Percentiles rank a stretch among this genome's conserved stretches.
These are phyloP conservation scores for Debaryomyces maramus DNA, from an alignment of 805 yeast species.

Conservation along the genomic window DNA sequence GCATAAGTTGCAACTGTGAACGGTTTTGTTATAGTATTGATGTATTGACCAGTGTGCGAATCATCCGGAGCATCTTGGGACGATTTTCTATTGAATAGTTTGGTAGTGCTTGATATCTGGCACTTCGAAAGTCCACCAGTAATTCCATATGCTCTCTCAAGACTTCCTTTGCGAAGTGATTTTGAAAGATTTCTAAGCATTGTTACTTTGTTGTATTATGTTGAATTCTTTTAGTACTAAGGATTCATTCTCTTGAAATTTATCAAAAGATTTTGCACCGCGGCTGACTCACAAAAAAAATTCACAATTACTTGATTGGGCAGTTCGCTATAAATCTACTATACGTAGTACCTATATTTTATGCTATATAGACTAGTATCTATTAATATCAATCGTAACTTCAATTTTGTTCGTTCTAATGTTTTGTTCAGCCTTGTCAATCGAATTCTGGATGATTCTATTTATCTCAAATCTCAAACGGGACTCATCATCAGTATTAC, in stretches of 20 bases:
- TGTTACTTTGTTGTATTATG: no score
- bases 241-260: conserved; percentile 1
- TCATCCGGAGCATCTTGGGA: conserved; percentile 28
- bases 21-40: conserved; percentile 48
- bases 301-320: conserved; percentile 16
- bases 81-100: background rate
- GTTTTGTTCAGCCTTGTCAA: conserved; percentile 23
- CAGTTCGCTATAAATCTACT: background rate
- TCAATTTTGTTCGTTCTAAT: conserved; percentile 26
- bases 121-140: background rate
- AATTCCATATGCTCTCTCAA: background rate
- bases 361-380: conserved; percentile 11
- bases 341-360: background rate
- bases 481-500: conserved; percentile 68
- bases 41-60: conserved; percentile 38
- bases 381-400: conserved; percentile 35
- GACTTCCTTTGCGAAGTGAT: background rate
- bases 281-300: conserved; percentile 30
- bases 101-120: conserved; percentile 1
- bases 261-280: conserved; percentile 28
- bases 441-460: conserved; percentile 38
- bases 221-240: no score
- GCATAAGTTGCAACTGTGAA: conserved; percentile 77
- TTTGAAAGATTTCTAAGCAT: conserved; percentile 13
- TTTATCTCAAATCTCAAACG: conserved; percentile 50